phyloP scores from a whole-genome alignment of 1,284 basidiomycete genomes.

The Xanthoconium separans region DNA sequence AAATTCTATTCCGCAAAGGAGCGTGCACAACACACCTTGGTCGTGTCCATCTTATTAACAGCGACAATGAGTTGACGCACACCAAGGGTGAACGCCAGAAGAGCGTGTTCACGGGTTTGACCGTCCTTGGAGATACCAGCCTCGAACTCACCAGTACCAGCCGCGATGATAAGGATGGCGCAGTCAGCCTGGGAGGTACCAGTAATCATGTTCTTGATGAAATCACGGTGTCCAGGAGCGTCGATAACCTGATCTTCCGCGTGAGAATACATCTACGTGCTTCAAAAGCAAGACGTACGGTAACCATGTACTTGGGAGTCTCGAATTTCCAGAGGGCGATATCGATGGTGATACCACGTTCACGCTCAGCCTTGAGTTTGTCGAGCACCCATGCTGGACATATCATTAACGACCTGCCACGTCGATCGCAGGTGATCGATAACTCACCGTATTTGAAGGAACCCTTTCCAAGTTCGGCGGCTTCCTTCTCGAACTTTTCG shows the following conservation, averaged over 20 bases:
- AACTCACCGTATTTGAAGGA: constrained; percentile 95
- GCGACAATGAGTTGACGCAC: constrained; percentile 99
- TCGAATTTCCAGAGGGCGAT: constrained; percentile 99
- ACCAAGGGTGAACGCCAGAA: constrained; percentile 99
- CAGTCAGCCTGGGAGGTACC: constrained; percentile 99
- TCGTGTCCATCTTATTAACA: constrained; percentile 99
- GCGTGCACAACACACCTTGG: constrained; percentile 58
- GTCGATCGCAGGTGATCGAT: constrained; percentile 24
- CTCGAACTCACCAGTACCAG: constrained; percentile 99
- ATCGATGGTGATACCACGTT: constrained; percentile 99
- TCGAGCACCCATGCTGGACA: constrained; percentile 95
- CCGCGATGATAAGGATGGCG: constrained; percentile 99
- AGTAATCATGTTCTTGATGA: constrained; percentile 99
- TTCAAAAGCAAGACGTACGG: constrained; percentile 49
- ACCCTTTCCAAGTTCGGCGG: constrained; percentile 99
- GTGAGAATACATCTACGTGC: constrained; percentile 12
- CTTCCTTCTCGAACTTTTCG: constrained; percentile 99
- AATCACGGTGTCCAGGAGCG: constrained; percentile 99
- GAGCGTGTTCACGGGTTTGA: constrained; percentile 99
- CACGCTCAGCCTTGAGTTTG: constrained; percentile 99
- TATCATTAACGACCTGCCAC: constrained; percentile 18
- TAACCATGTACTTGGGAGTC: constrained; percentile 90
- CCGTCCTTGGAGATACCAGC: constrained; percentile 99
- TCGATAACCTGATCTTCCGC: constrained; percentile 75
- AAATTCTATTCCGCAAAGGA: neutral